Evolutionary conservation across 495 filamentous ascomycete genomes (phyloP).

Genomic region (Lentithecium fluviatile): DNA sequence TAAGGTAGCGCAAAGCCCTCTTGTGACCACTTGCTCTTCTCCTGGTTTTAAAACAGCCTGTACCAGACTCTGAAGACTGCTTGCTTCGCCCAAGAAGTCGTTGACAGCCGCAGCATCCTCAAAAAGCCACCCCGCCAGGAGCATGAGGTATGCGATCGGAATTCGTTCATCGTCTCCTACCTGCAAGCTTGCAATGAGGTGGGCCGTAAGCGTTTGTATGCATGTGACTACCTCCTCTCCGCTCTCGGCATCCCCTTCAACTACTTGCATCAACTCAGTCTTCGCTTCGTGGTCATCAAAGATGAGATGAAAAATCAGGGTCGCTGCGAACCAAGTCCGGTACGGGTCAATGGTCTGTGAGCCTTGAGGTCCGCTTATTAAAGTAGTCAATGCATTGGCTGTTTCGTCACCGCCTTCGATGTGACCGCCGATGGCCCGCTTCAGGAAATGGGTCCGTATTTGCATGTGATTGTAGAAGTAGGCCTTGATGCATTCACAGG

Average conservation of each 20-base stretch:
- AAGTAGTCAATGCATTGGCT: conserved; percentile 84
- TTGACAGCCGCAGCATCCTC: conserved; percentile 90
- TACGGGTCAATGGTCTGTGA: conserved; percentile 74
- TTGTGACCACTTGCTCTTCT: conserved; percentile 61
- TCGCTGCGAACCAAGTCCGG: conserved; percentile 84
- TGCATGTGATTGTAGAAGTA: conserved; percentile 79
- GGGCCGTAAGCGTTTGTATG: conserved; percentile 80
- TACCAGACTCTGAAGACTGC: conserved; percentile 80
- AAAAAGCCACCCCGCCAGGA: conserved; percentile 89
- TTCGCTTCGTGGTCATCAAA: conserved; percentile 81
- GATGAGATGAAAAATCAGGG: conserved; percentile 87
- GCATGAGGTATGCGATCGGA: conserved; percentile 83
- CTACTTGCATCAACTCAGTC: conserved; percentile 71
- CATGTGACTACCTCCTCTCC: conserved; percentile 96
- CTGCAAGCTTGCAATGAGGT: conserved; percentile 73
- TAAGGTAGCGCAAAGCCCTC: conserved; percentile 79
- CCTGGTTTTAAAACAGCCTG: conserved; percentile 66
- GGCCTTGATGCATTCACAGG: conserved; percentile 85
- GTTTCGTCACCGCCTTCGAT: conserved; percentile 73
- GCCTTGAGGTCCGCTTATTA: conserved; percentile 62
- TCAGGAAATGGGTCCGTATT: conserved; percentile 80
- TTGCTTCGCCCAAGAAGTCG: conserved; percentile 93
- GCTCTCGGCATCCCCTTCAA: conserved; percentile 82
- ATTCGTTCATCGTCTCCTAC: conserved; percentile 77
- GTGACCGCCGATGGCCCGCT: conserved; percentile 86